These are phyloP conservation scores for Termitomyces sp. DNA, from an alignment of 768 basidiomycete genomes.

Conservation along the genomic window DNA sequence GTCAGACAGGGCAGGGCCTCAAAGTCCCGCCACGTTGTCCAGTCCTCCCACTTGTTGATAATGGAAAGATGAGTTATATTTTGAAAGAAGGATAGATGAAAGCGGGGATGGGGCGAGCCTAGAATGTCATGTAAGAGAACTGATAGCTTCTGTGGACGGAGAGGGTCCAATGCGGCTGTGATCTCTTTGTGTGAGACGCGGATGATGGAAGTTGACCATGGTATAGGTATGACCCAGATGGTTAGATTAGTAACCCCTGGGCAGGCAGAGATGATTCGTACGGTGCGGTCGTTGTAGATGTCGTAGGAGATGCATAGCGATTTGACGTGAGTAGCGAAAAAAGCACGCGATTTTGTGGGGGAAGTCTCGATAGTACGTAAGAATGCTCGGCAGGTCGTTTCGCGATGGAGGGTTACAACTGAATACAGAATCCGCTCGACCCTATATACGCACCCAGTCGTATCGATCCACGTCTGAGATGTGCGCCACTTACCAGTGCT, in stretches of 20 bases:
- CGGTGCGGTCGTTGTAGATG: constrained; percentile 22
- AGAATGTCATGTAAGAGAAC: constrained; percentile 22
- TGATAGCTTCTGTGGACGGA: constrained; percentile 26
- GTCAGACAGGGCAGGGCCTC: constrained; percentile 24
- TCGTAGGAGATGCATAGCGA: constrained; percentile 31
- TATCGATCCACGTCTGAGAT: neutral
- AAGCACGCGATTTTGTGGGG: constrained; percentile 21
- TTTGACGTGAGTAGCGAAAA: constrained; percentile 30
- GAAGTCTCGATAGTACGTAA: constrained; percentile 32
- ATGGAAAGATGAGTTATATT: constrained; percentile 32
- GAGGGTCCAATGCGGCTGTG: constrained; percentile 14
- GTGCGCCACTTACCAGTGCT: constrained; percentile 24
- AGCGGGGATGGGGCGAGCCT: constrained; percentile 15
- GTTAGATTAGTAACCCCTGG: constrained; percentile 27
- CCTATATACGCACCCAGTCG: constrained; percentile 15
- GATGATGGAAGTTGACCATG: constrained; percentile 7
- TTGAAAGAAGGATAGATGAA: constrained; percentile 27
- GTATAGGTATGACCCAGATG: constrained; percentile 26
- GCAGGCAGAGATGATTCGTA: constrained; percentile 28
- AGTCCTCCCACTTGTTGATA: constrained; percentile 36
- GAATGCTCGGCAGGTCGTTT: constrained; percentile 27
- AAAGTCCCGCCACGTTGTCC: constrained; percentile 30
- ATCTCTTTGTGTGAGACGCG: constrained; percentile 10
- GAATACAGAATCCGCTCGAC: constrained; percentile 30
- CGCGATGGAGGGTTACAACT: constrained; percentile 24